These are phyloP conservation scores for Sisymbrium altissimum DNA, from an alignment of 345 rosid genomes.

Conservation along the genomic window DNA sequence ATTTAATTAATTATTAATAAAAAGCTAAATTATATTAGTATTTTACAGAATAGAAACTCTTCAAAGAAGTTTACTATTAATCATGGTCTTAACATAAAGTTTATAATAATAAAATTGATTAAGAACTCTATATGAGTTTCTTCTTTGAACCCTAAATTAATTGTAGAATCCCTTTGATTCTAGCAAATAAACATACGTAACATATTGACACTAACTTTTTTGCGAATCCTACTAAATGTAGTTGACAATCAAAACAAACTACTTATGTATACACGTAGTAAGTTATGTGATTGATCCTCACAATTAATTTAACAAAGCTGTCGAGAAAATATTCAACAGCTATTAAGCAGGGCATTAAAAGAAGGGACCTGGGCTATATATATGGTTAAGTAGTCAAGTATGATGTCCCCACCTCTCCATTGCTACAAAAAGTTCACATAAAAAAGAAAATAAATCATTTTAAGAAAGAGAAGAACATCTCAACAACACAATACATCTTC, in stretches of 20 bases:
- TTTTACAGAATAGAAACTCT: too few relatives aligned
- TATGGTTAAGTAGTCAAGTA: conserved; percentile 21
- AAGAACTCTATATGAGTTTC: too few relatives aligned
- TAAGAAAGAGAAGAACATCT: conserved; percentile 15
- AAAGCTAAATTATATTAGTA: too few relatives aligned
- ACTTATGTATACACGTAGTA: neutral
- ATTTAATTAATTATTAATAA: too few relatives aligned
- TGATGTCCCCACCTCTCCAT: conserved; percentile 25
- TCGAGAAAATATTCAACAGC: neutral
- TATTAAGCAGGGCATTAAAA: conserved; percentile 7
- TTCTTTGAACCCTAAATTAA: too few relatives aligned
- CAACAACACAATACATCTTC: neutral
- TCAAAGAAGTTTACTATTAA: too few relatives aligned
- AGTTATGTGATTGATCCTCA: neutral
- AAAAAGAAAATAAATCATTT: neutral
- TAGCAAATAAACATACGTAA: neutral
- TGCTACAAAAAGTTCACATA: conserved; percentile 21
- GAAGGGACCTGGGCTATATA: conserved; percentile 15
- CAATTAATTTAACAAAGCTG: conserved; percentile 4
- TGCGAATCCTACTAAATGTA: neutral
- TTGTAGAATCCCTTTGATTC: neutral
- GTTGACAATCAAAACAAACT: neutral
- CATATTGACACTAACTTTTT: neutral
- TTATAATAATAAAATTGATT: too few relatives aligned
- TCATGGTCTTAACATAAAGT: too few relatives aligned